A percentile compares a stretch with the other conserved stretches of the same genome.
phyloP scores from a whole-genome alignment of 306 rosid genomes.

The Biancaea sappan region DNA sequence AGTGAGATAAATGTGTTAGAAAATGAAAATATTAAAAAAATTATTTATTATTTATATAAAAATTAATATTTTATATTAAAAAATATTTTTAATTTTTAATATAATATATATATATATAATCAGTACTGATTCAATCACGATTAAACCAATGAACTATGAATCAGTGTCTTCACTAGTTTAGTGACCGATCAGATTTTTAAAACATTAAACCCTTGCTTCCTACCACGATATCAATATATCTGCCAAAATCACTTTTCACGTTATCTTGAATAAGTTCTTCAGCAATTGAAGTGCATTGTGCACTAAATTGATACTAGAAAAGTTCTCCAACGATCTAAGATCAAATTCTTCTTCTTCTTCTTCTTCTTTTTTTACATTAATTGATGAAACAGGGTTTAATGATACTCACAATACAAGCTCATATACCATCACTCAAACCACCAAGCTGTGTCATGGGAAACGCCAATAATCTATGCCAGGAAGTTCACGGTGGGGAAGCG shows the following conservation, averaged over 20 bases:
- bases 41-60: too few relatives aligned
- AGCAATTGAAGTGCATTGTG: neutral
- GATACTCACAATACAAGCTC: slow-evolving; percentile 74
- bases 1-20: too few relatives aligned
- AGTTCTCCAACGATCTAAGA: neutral
- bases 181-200: too few relatives aligned
- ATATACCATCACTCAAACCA: slow-evolving; percentile 61
- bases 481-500: slow-evolving; percentile 47
- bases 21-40: too few relatives aligned
- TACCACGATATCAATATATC: neutral
- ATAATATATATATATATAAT: too few relatives aligned
- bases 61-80: too few relatives aligned
- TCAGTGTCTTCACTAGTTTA: too few relatives aligned
- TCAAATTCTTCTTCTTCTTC: too few relatives aligned
- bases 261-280: slow-evolving; percentile 14
- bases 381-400: slow-evolving; percentile 62
- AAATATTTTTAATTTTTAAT: too few relatives aligned
- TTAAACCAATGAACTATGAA: too few relatives aligned
- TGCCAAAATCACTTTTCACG: neutral
- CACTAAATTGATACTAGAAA: slow-evolving; percentile 5
- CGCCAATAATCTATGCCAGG: slow-evolving; percentile 47
- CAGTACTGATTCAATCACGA: too few relatives aligned
- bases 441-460: slow-evolving; percentile 50
- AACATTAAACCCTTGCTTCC: neutral
- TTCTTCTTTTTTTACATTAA: neutral